A percentile compares a stretch with the other conserved stretches of the same genome.
phyloP scores from a whole-genome alignment of 2,329 filamentous ascomycete species.

The Coccinonectria pachysandricola region DNA sequence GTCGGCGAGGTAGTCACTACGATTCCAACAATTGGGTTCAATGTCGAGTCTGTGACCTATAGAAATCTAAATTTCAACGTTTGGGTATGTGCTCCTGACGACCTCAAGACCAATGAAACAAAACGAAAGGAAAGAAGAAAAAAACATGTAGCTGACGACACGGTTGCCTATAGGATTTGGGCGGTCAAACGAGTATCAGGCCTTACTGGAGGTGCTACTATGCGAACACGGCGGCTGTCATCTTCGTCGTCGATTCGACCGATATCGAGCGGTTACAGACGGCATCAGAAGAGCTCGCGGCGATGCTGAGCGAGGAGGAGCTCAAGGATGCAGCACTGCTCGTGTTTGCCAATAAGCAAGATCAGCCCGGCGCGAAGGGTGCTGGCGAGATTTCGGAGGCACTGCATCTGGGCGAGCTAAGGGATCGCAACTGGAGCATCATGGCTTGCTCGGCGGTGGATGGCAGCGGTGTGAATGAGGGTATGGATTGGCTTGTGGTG shows the following conservation, averaged over 20 bases:
- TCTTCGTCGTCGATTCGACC: slow-evolving; percentile 97
- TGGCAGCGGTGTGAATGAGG: slow-evolving; percentile 86
- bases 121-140: no score
- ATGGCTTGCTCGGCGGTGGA: slow-evolving; percentile 96
- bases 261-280: slow-evolving; percentile 93
- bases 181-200: slow-evolving; percentile 95
- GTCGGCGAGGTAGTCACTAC: slow-evolving; percentile 98
- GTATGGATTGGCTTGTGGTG: slow-evolving; percentile 98
- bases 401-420: slow-evolving; percentile 76
- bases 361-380: slow-evolving; percentile 92
- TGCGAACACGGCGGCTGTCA: slow-evolving; percentile 93
- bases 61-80: slow-evolving; percentile 98
- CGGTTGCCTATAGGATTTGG: slow-evolving; percentile 56
- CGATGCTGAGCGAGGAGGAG: slow-evolving; percentile 97
- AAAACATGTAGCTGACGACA: no score
- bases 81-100: slow-evolving; percentile 66
- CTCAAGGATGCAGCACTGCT: slow-evolving; percentile 83
- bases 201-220: slow-evolving; percentile 99
- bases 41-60: slow-evolving; percentile 97
- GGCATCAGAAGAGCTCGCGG: slow-evolving; percentile 81
- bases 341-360: slow-evolving; percentile 98
- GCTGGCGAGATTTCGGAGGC: slow-evolving; percentile 96
- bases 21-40: slow-evolving; percentile 98
- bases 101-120: no score
- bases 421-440: slow-evolving; percentile 98